A percentile compares a stretch with the other conserved stretches of the same genome.
Evolutionary conservation across 306 rosid genomes (phyloP).

Genomic region (Lathyrus sativus): DNA sequence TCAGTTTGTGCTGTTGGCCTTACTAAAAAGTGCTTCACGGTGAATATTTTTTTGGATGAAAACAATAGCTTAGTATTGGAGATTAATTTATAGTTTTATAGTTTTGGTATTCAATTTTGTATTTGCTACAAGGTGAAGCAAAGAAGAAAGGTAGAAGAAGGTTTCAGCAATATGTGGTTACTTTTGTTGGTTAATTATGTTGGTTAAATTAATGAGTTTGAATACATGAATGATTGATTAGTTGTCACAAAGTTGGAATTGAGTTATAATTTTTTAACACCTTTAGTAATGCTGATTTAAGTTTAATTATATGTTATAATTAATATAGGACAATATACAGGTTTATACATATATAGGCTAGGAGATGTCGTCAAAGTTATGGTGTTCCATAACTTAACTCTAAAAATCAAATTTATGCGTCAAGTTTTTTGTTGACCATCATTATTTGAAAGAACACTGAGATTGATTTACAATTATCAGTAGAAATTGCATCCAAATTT

Average conservation of each 20-base stretch:
- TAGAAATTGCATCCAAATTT: no score
- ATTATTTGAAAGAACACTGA: no score
- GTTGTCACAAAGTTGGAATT: conserved; percentile 31
- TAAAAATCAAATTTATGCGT: no score
- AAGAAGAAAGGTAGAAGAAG: neutral
- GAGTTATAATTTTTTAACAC: no score
- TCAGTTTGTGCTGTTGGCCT: conserved; percentile 54
- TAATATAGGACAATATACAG: no score
- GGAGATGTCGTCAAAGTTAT: no score
- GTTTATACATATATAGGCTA: no score
- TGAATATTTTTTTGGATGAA: conserved; percentile 20
- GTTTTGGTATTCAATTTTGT: conserved; percentile 21
- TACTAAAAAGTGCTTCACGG: conserved; percentile 54
- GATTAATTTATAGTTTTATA: conserved; percentile 5
- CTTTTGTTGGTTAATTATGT: neutral
- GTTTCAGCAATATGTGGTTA: neutral
- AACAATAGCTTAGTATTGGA: neutral
- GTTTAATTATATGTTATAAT: no score
- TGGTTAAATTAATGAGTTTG: conserved; percentile 5
- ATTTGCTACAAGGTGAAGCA: neutral
- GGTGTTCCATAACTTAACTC: no score
- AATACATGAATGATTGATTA: neutral
- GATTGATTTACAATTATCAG: no score
- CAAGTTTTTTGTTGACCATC: no score
- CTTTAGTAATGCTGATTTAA: no score